phyloP scores from a whole-genome alignment of 1,284 basidiomycete genomes.

The Ceratobasidium sp. region DNA sequence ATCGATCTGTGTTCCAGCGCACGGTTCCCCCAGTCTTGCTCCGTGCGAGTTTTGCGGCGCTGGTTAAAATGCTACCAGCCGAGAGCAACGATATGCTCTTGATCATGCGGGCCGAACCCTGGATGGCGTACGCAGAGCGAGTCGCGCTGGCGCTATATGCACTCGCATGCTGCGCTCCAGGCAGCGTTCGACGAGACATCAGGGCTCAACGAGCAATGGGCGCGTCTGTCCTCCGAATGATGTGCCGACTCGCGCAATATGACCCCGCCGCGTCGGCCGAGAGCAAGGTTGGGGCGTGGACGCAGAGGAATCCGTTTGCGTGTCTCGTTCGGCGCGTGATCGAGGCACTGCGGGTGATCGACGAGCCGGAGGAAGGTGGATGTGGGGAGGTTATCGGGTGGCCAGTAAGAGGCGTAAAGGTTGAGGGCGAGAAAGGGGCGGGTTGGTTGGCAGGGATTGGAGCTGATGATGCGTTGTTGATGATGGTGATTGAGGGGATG shows the following conservation, averaged over 20 bases:
- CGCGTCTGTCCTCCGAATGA: slow-evolving; percentile 57
- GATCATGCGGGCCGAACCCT: slow-evolving; percentile 65
- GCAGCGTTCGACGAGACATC: slow-evolving; percentile 74
- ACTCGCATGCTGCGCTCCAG: slow-evolving; percentile 84
- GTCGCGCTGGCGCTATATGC: slow-evolving; percentile 84
- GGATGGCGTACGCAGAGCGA: slow-evolving; percentile 84
- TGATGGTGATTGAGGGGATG: slow-evolving; percentile 73
- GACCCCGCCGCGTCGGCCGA: slow-evolving; percentile 54
- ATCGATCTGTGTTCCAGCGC: slow-evolving; percentile 77
- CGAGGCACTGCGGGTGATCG: slow-evolving; percentile 86
- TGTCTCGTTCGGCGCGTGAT: slow-evolving; percentile 79
- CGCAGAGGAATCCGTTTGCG: slow-evolving; percentile 63
- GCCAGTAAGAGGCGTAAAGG: slow-evolving; percentile 41
- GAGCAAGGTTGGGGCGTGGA: slow-evolving; percentile 67
- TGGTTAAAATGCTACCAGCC: slow-evolving; percentile 86
- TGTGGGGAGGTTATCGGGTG: slow-evolving; percentile 29
- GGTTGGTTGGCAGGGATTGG: slow-evolving; percentile 45
- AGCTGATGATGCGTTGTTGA: slow-evolving; percentile 72
- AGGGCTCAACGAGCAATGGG: slow-evolving; percentile 61
- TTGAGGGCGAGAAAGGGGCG: slow-evolving; percentile 43
- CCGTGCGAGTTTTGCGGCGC: slow-evolving; percentile 70
- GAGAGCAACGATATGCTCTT: slow-evolving; percentile 80
- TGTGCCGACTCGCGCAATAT: slow-evolving; percentile 50
- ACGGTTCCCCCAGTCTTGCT: slow-evolving; percentile 69
- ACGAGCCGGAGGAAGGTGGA: slow-evolving; percentile 61